Evolutionary conservation across 257 asterid species (phyloP), one percentile per base, ranked within the genome.

Genomic region (Nicotiana paniculata): DNA sequence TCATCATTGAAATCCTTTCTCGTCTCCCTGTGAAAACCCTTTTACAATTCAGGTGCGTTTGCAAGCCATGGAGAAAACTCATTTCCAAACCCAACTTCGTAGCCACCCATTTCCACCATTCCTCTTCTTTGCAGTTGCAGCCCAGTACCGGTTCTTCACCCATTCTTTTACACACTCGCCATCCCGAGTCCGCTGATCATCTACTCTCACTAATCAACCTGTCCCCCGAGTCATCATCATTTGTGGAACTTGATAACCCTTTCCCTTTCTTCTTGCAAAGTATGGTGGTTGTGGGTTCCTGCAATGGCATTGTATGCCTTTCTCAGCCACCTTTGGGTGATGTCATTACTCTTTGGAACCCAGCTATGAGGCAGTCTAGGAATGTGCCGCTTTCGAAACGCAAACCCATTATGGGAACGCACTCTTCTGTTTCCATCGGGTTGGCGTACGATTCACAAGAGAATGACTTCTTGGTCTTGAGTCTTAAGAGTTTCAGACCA

Each of bases 21-120:
- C 26, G 33, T 37, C 77, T 81, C 37, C 67, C 78, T 13, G 78
- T 51, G 4, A 66, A 81, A 5, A 12, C 37, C 61, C 83, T 81
- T 21, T n/a, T 81, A 21, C 43, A 64, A 81, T 65, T 81, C 77
- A 64, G 72, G 77, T 64, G 65, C 3, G 83, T 81, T 24, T 64
- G 83, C 65, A 81, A 81, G 48, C 58, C 32, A 10, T 81, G 83
- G 83, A 0, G 72, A 26, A 43, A 21, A 26, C 30, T 81, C 46
- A 81, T 81, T 30, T 21, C 77, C 2, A 16, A 46, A 8, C 65
- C 83, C 46, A 18, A 28, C 64, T 65, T 81, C 51, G 28, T 76
- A 4, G 70, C 9, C 70, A 21, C 13, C 48, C 77, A 69, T 35
- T 43, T 6, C 54, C 13, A 0, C 26, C 54, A 69, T 8, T 33